These are phyloP conservation scores for Chlorella variabilis DNA, from an alignment of 163 green algal species.

Conservation along the genomic window DNA sequence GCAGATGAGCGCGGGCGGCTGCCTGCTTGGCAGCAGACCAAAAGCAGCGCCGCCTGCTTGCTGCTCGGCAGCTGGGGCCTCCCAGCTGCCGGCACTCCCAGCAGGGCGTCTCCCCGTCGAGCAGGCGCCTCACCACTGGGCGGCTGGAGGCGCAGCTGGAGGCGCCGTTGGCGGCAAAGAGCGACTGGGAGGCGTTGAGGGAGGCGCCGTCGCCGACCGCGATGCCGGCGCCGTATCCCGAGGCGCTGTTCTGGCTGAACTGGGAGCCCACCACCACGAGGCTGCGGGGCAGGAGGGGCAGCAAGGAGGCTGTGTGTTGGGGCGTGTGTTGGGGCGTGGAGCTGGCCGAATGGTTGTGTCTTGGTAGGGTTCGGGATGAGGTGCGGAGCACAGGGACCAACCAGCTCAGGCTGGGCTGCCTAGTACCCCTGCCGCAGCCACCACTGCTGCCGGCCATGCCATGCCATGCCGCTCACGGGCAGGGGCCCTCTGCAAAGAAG, in stretches of 20 bases:
- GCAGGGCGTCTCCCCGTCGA: too few species aligned
- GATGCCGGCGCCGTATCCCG: conserved; percentile 37
- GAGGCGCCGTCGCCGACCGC: conserved; percentile 8
- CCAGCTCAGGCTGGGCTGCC: too few species aligned
- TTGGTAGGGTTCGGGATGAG: too few species aligned
- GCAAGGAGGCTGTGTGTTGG: background rate
- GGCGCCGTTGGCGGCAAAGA: conserved; percentile 18
- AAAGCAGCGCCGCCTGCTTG: background rate
- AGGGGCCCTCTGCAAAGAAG: conserved; percentile 24
- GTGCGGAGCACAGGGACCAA: too few species aligned
- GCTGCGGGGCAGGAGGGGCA: background rate
- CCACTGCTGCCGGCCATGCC: background rate
- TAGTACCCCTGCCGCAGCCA: too few species aligned
- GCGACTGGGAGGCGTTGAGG: background rate
- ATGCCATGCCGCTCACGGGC: background rate
- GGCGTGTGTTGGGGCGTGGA: too few species aligned
- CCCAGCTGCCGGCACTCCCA: background rate
- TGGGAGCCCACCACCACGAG: background rate
- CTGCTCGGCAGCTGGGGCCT: background rate
- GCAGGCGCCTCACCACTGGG: background rate
- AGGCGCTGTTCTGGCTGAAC: conserved; percentile 38
- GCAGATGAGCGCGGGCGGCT: too few species aligned
- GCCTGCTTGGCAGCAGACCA: too few species aligned
- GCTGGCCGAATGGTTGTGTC: too few species aligned
- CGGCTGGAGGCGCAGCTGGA: background rate